Percentiles rank a stretch among this genome's conserved stretches.
Conservation (phyloP, 805 yeast species). For the Ogataea kodamae region DNA sequence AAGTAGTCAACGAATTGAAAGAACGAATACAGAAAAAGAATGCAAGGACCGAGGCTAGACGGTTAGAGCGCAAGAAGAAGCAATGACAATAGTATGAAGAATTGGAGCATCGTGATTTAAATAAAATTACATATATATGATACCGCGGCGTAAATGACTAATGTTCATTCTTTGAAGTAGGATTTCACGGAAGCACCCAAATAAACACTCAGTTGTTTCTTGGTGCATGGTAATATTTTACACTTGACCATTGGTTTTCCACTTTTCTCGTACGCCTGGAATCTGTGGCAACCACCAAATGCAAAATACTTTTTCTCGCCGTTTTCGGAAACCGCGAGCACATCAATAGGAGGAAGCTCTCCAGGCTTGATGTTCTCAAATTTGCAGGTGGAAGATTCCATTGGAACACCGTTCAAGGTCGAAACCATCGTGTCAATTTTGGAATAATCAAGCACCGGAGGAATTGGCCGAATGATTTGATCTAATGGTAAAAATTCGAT, state of each 20-base stretch:
- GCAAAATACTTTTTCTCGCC: constrained; percentile 70
- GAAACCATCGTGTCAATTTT: constrained; percentile 80
- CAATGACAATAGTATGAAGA: neutral
- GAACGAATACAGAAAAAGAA: constrained; percentile 12
- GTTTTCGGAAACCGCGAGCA: constrained; percentile 58
- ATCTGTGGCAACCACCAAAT: constrained; percentile 88
- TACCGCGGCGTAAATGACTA: neutral
- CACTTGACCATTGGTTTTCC: constrained; percentile 56
- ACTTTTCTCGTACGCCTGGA: constrained; percentile 75
- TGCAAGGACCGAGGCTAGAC: neutral
- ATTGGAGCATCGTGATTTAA: neutral
- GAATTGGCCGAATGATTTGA: constrained; percentile 74
- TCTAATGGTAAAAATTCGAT: constrained; percentile 60
- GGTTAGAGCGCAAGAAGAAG: neutral
- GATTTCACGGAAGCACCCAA: constrained; percentile 65
- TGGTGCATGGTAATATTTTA: constrained; percentile 72
- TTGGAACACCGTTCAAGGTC: constrained; percentile 61
- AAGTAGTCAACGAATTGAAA: constrained; percentile 14
- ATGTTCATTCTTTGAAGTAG: constrained; percentile 34
- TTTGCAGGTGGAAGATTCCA: constrained; percentile 56
- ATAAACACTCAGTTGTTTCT: constrained; percentile 61
- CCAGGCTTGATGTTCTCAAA: constrained; percentile 50
- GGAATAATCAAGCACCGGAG: constrained; percentile 72
- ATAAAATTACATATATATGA: neutral
- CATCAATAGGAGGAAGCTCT: constrained; percentile 80